Evolutionary conservation across 164 flowering plant genomes (phyloP).

Genomic region (Sedum album): DNA sequence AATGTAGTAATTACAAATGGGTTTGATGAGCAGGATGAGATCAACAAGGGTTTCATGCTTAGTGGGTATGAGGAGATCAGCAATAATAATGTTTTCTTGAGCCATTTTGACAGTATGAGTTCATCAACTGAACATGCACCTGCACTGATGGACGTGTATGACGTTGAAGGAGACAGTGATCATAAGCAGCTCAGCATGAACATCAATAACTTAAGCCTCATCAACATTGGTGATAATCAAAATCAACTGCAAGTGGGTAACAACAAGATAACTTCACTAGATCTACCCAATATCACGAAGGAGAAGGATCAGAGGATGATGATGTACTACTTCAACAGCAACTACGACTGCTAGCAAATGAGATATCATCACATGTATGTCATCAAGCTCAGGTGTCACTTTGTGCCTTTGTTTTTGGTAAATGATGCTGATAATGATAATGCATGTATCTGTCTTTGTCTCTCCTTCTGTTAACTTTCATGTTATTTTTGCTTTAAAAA

Average conservation of each 20-base stretch:
- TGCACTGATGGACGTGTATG: slow-evolving; percentile 1
- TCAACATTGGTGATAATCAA: not conserved
- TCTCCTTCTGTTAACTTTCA: not conserved
- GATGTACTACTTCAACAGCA: slow-evolving; percentile 7
- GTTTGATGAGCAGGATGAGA: slow-evolving; percentile 6
- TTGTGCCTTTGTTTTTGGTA: not conserved
- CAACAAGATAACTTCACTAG: not conserved
- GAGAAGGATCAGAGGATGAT: slow-evolving; percentile 6
- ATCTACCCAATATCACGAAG: not conserved
- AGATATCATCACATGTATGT: not conserved
- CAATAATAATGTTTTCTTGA: not conserved
- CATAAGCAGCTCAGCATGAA: not conserved
- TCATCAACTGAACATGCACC: slow-evolving; percentile 4
- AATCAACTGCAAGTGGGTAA: not conserved
- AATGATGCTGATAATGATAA: not conserved
- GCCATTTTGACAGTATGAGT: not conserved
- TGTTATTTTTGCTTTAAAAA: not conserved
- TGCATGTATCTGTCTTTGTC: not conserved
- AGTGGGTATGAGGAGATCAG: not conserved
- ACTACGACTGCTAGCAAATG: not conserved
- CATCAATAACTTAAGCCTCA: not conserved
- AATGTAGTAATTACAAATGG: not conserved
- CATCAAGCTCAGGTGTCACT: not conserved
- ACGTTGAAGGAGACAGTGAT: not conserved
- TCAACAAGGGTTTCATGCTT: not conserved